Evolutionary conservation across 192 early-diverging fungal genomes (phyloP), one percentile per base, ranked within the genome.

Genomic region (Entophlyctis helioformis): DNA sequence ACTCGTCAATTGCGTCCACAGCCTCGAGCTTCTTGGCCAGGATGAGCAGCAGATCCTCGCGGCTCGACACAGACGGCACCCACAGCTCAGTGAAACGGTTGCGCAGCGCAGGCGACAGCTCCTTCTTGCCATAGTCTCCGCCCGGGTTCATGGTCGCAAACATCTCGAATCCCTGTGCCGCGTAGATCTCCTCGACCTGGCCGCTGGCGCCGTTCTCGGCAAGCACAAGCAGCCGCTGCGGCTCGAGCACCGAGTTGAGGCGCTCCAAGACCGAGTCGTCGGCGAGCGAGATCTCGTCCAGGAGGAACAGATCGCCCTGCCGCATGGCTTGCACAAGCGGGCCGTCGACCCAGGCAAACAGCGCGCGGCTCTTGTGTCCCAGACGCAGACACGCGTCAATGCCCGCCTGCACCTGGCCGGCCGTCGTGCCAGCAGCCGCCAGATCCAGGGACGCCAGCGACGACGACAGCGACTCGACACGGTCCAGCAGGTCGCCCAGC

Each of bases 71-170:
- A n/a, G 80, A 62, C 4, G 89, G 87, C 1, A 91, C 89, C 95
- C 95, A 98, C 19, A 98, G 78, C 59, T 98, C 95, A 4, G 92
- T 95, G 50, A 98, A 98, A 40, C 95, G 82, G 64, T 98, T 98
- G 31, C 95, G 77, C 42, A 98, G 74, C 6, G 95, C 95, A 28
- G 95, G 95, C 10, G 86, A 90, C 13, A 98, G 75, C 59, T 98
- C 95, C 54, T 94, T 94, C 65, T 98, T 98, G 33, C 95, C 95
- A 59, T 92, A 96, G 60, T 98, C 95, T 36, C 95, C 95, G 29
- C 95, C 95, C 3, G 95, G 95, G 62, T 98, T 98, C 95, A 98
- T 98, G 2, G 95, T 98, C 1, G 95, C 92, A 13, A 95, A 63
- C 61, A 98, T 95, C 42, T 81, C 79, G 65, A 98, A 98, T 9